phyloP scores from a whole-genome alignment of 2,329 filamentous ascomycete genomes.

The Aspergillus caelatus region DNA sequence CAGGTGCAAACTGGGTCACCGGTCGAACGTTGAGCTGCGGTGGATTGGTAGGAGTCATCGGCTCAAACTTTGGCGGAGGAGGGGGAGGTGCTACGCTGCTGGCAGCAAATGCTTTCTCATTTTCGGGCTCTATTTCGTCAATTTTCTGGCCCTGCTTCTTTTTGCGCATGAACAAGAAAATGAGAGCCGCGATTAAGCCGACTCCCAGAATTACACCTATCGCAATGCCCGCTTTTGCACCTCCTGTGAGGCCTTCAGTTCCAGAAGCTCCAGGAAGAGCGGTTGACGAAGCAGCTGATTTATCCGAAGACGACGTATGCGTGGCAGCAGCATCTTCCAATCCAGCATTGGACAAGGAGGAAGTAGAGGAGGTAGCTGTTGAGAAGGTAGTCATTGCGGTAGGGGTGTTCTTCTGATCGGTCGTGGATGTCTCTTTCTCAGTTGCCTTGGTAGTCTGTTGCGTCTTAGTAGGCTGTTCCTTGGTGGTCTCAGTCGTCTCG shows the following conservation, averaged over 20 bases:
- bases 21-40: slow-evolving; percentile 85
- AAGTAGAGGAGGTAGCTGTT: slow-evolving; percentile 26
- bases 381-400: slow-evolving; percentile 22
- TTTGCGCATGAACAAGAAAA: slow-evolving; percentile 75
- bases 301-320: slow-evolving; percentile 15
- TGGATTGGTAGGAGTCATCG: slow-evolving; percentile 55
- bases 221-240: slow-evolving; percentile 77
- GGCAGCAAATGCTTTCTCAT: slow-evolving; percentile 62
- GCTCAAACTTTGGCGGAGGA: slow-evolving; percentile 40
- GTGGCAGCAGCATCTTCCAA: slow-evolving; percentile 22
- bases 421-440: slow-evolving; percentile 15
- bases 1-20: slow-evolving; percentile 79
- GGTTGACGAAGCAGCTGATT: slow-evolving; percentile 28
- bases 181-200: slow-evolving; percentile 65
- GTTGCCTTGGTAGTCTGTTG: slow-evolving; percentile 19
- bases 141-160: slow-evolving; percentile 62
- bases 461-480: slow-evolving; percentile 8
- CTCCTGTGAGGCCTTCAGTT: slow-evolving; percentile 45
- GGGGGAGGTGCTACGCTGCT: slow-evolving; percentile 33
- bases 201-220: slow-evolving; percentile 77
- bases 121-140: slow-evolving; percentile 50
- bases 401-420: slow-evolving; percentile 17
- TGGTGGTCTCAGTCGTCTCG: slow-evolving; percentile 8
- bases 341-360: slow-evolving; percentile 18
- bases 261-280: slow-evolving; percentile 25